Base-by-base conservation (phyloP, 768 basidiomycete genomes). In the Psilocybe sp. region DNA sequence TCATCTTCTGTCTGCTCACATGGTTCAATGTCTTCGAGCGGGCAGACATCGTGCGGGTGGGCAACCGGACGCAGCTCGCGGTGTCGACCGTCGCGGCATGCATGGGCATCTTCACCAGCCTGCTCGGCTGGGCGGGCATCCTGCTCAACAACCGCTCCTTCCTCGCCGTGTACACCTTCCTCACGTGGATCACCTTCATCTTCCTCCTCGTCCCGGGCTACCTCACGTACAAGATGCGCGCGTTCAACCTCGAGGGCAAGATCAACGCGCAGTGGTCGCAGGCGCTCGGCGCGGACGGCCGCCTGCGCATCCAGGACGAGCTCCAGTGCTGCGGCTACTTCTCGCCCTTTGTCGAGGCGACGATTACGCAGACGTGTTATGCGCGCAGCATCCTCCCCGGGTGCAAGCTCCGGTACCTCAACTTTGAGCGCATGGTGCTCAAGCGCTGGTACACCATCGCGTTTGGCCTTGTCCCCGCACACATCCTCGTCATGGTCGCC, bases 101-200 rank as follows among this genome's bases (percentile, higher is more conserved):
- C n/a, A 49, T 82, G 3, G 82, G 79, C 20, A 67, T 87, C 33
- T 62, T 89, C 53, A 86, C 87, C 31, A 76, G 83, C 20, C 60
- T 88, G 47, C 67, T 92, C 55, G 90, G 90, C 46, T 89, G 84
- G 81, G 78, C 87, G 15, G 89, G 90, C 34, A 82, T 92, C 64
- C 71, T 93, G 34, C 80, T 90, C 58, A 92, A 93, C 77, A 89
- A 90, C 64, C 87, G 90, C 45, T 70, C 80, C 44, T 89, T 92
- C 77, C 82, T 91, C 48, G 86, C 88, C 20, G 63, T 82, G 40
- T 92, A 89, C 72, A 75, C 85, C 57, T 82, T 89, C 66, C 61
- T 86, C 42, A 78, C 85, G 47, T 92, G 89, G 89, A 64, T 86
- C 62, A 77, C 76, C 52, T 85, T 92, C 63, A 82, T 73, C 4